Base-by-base conservation (phyloP, 768 basidiomycete species). In the Suillus decipiens region DNA sequence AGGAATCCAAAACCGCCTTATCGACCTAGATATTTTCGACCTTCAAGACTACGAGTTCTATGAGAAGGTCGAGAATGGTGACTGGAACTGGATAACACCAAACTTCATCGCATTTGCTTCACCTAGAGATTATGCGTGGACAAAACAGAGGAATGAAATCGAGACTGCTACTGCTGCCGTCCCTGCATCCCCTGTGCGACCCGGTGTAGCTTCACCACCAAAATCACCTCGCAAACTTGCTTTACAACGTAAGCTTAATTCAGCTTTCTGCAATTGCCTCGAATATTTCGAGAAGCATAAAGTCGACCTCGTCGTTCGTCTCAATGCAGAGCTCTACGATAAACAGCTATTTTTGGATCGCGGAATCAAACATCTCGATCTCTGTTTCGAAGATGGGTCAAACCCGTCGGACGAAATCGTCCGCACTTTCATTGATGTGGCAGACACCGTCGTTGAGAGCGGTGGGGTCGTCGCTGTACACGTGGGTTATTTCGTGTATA, bases 371-470 rank as follows among this genome's bases (percentile, higher is more conserved):
- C 93, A 97, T 72, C 82, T 90, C 77, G 95, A 96, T 68, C 84
- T 98, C 66, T 98, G 96, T 76, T 99, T 97, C 68, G 95, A 98
- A 75, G 97, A 99, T 73, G 97, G 97, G 24, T 97, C 95, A 28
- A 99, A 99, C 75, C 96, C 96, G 6, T 90, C 95, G 0, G 93
- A 97, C 75, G 93, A 97, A 63, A 97, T 98, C 69, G 92, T 95
- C 50, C 85, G 95, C 60, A 86, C 88, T 62, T 99, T 99, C 72
- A 90, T 99, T 68, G 89, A 92, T 68, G 78, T 93, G 60, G 87
- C 90, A 1, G 96, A 98, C 71, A 79, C 84, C 22, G 80, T 90
- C 34, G 87, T 98, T 53, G 87, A 91, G 65, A 75, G 69, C 22
- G 92, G 92, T 12, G 92, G 93, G 57, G 91, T 89, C 31, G 89